Evolutionary conservation across 306 rosid genomes (phyloP).

Genomic region (Trichosanthes cucumerina): DNA sequence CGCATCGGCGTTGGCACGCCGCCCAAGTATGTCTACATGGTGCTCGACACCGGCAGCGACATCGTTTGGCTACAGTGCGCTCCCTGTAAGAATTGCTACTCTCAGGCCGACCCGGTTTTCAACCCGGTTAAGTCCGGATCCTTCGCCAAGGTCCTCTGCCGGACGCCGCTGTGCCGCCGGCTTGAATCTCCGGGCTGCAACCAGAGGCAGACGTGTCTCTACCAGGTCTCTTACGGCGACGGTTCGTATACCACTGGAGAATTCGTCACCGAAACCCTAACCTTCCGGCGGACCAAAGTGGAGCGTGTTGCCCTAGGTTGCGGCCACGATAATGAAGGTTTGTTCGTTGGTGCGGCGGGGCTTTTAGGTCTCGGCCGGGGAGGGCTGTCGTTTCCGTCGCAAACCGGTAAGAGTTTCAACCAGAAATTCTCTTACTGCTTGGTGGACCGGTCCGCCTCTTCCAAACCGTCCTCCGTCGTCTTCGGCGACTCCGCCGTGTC

Average conservation of each 20-base stretch:
- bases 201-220: constrained; percentile 36
- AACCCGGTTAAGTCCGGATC: constrained; percentile 53
- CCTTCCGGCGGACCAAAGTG: constrained; percentile 54
- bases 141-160: constrained; percentile 45
- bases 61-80: constrained; percentile 88
- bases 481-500: constrained; percentile 78
- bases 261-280: constrained; percentile 79
- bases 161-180: constrained; percentile 52
- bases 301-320: constrained; percentile 68
- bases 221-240: constrained; percentile 88
- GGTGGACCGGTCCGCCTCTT: constrained; percentile 76
- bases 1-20: constrained; percentile 87
- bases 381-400: constrained; percentile 57
- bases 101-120: constrained; percentile 69
- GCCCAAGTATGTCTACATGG: constrained; percentile 64
- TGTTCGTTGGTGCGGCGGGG: constrained; percentile 92
- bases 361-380: constrained; percentile 84
- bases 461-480: constrained; percentile 58
- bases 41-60: constrained; percentile 87
- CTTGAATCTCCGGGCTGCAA: constrained; percentile 61
- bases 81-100: constrained; percentile 70
- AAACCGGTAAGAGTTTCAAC: constrained; percentile 56
- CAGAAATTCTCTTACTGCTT: constrained; percentile 81
- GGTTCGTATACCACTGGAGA: constrained; percentile 77
- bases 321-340: constrained; percentile 79